Base-by-base conservation (phyloP, 345 rosid genomes). In the Nasturtium officinale region DNA sequence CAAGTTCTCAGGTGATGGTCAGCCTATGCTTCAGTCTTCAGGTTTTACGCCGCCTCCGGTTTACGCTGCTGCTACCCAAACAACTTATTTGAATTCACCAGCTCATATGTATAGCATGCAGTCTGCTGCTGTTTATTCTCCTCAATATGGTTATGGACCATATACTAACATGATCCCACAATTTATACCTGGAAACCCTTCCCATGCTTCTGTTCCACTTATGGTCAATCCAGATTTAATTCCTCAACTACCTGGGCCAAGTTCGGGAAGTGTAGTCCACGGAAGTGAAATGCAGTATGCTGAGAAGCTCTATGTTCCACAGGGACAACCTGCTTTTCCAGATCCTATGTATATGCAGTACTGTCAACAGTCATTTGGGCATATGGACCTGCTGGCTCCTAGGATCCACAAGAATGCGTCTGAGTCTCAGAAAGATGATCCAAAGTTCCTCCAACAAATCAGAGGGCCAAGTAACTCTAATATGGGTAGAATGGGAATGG, bases 11-110 rank as follows among this genome's bases (percentile, higher is more conserved):
- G 60, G 76, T 13, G 88, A 69, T 67, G 75, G 77, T 52, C 85
- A 78, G 78, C 84, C 77, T 13, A 69, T 81, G 58, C 75, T 83
- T 37, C 90, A 86, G 74, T 83, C 86, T 62, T 81, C 86, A 53
- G 86, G 90, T 25, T 81, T 84, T 72, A 83, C 86, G 2, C 75
- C 72, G 64, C 71, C 85, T 55, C 80, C 72, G 16, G 67, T 75
- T 18, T 84, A 82, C 69, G 67, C 83, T 65, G 63, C 82, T 65
- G 59, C 82, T 18, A 69, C 65, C n/a, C 76, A 76, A 30, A 62
- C 77, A 6, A 76, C 82, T 20, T 84, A 81, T 71, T 9, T 67
- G 68, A 78, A 78, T 76, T 42, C 90, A 37, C 77, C 82, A 70
- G 79, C 58, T 70, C 82, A 80, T 72, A 65, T 75, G 57, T 86